These are phyloP conservation scores for Cryptococcus wingfieldii DNA, from an alignment of 1,284 basidiomycete genomes.

Conservation along the genomic window DNA sequence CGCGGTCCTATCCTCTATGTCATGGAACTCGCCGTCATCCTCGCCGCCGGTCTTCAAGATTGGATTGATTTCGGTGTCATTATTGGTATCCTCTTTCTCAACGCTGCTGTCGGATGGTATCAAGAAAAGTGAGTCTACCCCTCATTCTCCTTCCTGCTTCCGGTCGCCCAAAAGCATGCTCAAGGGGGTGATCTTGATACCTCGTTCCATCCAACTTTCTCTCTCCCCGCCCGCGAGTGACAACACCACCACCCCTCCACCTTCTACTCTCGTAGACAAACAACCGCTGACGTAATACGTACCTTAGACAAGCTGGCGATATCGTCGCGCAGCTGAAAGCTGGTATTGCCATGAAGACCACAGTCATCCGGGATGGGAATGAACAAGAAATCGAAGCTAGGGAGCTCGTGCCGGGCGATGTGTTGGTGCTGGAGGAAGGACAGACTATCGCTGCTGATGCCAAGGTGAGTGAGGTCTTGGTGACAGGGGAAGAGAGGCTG, in stretches of 20 bases:
- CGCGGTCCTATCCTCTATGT: constrained; percentile 56
- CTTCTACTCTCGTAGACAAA: neutral
- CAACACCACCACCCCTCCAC: too few relatives aligned
- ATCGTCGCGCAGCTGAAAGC: constrained; percentile 54
- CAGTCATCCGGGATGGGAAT: constrained; percentile 52
- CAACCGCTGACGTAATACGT: neutral
- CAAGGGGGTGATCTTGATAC: neutral
- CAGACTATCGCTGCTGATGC: constrained; percentile 56
- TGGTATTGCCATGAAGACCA: constrained; percentile 55
- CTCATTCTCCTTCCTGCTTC: constrained; percentile 1
- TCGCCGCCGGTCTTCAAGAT: constrained; percentile 56
- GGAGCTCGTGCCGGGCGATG: constrained; percentile 57
- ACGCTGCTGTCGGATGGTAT: constrained; percentile 59
- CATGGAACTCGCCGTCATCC: constrained; percentile 57
- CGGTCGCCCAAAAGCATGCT: neutral
- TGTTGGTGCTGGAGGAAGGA: constrained; percentile 53
- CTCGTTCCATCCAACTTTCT: neutral
- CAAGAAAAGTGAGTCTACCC: constrained; percentile 52
- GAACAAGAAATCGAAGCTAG: constrained; percentile 56
- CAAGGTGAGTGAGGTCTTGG: constrained; percentile 32
- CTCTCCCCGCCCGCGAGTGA: neutral
- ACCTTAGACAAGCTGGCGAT: constrained; percentile 38
- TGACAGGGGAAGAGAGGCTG: constrained; percentile 39
- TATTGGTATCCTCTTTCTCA: constrained; percentile 50
- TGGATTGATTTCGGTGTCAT: constrained; percentile 60